A percentile compares a stretch with the other conserved stretches of the same genome.
Conservation (phyloP, 2,329 filamentous ascomycete genomes). For the Phymatotrichopsis omnivora region DNA sequence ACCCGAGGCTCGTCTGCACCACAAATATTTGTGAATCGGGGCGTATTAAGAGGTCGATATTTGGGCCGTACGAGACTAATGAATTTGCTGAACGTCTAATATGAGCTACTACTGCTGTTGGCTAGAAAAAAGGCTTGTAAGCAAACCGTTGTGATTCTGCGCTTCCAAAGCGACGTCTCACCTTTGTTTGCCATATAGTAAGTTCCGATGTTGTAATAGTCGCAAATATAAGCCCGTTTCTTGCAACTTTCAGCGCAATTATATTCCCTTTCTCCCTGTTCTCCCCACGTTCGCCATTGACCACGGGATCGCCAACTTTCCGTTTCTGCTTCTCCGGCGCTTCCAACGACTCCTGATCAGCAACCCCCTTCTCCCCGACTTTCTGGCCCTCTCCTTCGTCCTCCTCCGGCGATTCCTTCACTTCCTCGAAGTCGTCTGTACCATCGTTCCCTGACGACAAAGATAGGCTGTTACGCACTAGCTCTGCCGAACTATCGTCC, state of each 20-base stretch:
- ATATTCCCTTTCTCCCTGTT: slow-evolving; percentile 10
- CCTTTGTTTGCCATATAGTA: slow-evolving; percentile 95
- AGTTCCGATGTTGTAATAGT: slow-evolving; percentile 77
- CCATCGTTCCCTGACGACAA: slow-evolving; percentile 22
- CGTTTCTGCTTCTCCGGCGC: slow-evolving; percentile 5
- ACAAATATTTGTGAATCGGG: slow-evolving; percentile 90
- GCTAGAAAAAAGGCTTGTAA: slow-evolving; percentile 44
- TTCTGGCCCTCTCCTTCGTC: slow-evolving; percentile 30
- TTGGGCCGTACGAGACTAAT: slow-evolving; percentile 70
- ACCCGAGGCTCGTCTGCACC: slow-evolving; percentile 74
- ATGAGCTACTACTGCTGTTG: slow-evolving; percentile 76
- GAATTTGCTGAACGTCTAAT: slow-evolving; percentile 74
- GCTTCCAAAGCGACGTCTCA: slow-evolving; percentile 33
- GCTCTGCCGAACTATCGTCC: slow-evolving; percentile 44
- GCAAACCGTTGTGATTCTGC: slow-evolving; percentile 26
- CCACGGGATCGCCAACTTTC: slow-evolving; percentile 3
- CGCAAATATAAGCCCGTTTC: slow-evolving; percentile 51
- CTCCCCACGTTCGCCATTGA: background rate
- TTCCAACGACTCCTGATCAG: slow-evolving; percentile 20
- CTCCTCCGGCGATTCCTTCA: slow-evolving; percentile 19
- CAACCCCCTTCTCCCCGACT: slow-evolving; percentile 22
- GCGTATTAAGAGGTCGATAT: slow-evolving; percentile 72
- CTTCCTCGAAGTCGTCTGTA: slow-evolving; percentile 35
- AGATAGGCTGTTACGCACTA: slow-evolving; percentile 31
- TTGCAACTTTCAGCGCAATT: slow-evolving; percentile 25